phyloP scores from a whole-genome alignment of 2,329 filamentous ascomycete species.

The Amylocarpus encephaloides region DNA sequence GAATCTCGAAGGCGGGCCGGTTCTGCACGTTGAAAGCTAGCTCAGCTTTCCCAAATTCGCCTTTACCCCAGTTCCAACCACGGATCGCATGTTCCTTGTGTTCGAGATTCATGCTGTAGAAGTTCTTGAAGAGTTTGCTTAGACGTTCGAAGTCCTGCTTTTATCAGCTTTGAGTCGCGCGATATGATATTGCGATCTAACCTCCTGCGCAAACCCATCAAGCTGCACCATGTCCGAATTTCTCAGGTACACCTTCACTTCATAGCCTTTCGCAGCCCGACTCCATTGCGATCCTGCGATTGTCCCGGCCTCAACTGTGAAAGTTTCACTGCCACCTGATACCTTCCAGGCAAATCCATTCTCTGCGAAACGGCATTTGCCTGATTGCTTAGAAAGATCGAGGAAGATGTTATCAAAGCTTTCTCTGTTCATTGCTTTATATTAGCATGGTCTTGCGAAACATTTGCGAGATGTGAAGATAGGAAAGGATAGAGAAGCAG shows the following conservation, averaged over 20 bases:
- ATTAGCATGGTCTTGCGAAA: background rate
- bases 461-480: background rate
- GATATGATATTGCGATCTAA: slow-evolving; percentile 29
- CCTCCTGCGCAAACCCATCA: slow-evolving; percentile 89
- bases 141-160: slow-evolving; percentile 78
- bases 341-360: slow-evolving; percentile 95
- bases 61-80: slow-evolving; percentile 99
- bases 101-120: slow-evolving; percentile 92
- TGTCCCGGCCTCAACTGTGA: slow-evolving; percentile 83
- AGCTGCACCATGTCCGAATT: slow-evolving; percentile 84
- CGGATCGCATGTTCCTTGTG: slow-evolving; percentile 89
- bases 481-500: background rate
- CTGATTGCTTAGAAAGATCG: slow-evolving; percentile 85
- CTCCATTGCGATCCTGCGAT: slow-evolving; percentile 91
- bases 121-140: slow-evolving; percentile 91
- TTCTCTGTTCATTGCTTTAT: slow-evolving; percentile 49
- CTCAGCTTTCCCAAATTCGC: slow-evolving; percentile 92
- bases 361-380: slow-evolving; percentile 92
- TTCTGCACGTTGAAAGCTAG: slow-evolving; percentile 96
- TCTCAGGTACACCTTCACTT: slow-evolving; percentile 84
- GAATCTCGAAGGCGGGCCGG: slow-evolving; percentile 90
- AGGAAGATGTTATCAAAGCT: slow-evolving; percentile 97
- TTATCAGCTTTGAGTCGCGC: slow-evolving; percentile 11
- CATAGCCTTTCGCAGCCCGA: slow-evolving; percentile 82
- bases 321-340: slow-evolving; percentile 77